Conservation (phyloP, 2,329 filamentous ascomycete genomes). For the Scedosporium minutisporum region DNA sequence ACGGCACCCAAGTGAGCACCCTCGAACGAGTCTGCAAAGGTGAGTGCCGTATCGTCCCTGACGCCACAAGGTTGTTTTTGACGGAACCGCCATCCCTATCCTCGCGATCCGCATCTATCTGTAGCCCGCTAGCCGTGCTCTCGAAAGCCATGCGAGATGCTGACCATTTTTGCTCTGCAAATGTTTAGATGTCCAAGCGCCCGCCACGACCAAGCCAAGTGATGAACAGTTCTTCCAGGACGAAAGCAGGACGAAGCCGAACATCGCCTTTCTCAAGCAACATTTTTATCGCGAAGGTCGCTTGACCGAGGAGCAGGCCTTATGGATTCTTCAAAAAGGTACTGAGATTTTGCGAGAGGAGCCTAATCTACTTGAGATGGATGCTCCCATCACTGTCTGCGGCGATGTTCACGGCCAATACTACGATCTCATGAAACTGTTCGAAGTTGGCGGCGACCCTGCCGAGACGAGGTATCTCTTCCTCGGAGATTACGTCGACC, state of each 20-base stretch:
- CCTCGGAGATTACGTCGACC: slow-evolving; percentile 93
- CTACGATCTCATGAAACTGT: slow-evolving; percentile 98
- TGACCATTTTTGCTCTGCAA: neutral
- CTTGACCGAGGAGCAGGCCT: slow-evolving; percentile 90
- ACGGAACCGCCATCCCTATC: too few relatives aligned
- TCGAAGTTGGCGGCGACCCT: slow-evolving; percentile 95
- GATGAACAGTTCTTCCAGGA: slow-evolving; percentile 93
- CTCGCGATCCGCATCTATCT: too few relatives aligned
- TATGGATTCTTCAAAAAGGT: slow-evolving; percentile 87
- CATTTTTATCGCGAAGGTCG: slow-evolving; percentile 97
- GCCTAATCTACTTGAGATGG: slow-evolving; percentile 97
- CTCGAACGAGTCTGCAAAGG: slow-evolving; percentile 97
- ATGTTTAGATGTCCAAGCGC: slow-evolving; percentile 84
- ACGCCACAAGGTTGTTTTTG: too few relatives aligned
- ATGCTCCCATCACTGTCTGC: slow-evolving; percentile 96
- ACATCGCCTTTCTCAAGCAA: slow-evolving; percentile 91
- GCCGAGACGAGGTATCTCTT: slow-evolving; percentile 95
- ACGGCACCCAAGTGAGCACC: slow-evolving; percentile 90
- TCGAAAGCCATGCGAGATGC: neutral
- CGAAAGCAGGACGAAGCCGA: slow-evolving; percentile 75
- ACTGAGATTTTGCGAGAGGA: slow-evolving; percentile 81
- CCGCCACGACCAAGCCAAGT: slow-evolving; percentile 83
- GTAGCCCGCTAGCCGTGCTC: too few relatives aligned
- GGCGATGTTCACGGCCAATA: slow-evolving; percentile 98
- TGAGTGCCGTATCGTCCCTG: slow-evolving; percentile 31